These are phyloP conservation scores for Rhodotorula mucilaginosa DNA, from an alignment of 1,284 basidiomycete genomes.

Conservation along the genomic window DNA sequence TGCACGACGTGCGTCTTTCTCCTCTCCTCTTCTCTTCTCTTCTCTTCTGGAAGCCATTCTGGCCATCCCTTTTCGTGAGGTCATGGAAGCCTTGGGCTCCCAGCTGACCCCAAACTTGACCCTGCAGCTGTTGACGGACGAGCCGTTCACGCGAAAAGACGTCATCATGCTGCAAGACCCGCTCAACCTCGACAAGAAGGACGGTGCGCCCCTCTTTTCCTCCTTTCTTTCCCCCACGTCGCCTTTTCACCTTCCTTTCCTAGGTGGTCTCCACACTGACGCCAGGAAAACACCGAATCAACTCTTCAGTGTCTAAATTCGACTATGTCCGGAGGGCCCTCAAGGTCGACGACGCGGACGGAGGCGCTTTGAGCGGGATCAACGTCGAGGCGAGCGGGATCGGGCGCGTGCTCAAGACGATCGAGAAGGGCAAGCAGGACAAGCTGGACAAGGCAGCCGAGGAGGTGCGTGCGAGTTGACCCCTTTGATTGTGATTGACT, in stretches of 20 bases:
- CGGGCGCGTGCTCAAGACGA: conserved; percentile 31
- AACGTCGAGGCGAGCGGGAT: conserved; percentile 33
- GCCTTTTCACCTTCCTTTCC: no score
- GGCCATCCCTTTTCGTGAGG: no score
- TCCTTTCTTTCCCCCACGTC: no score
- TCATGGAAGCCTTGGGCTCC: no score
- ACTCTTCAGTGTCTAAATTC: conserved; percentile 39
- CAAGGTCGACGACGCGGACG: conserved; percentile 29
- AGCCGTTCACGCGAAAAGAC: conserved; percentile 78
- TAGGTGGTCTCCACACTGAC: no score
- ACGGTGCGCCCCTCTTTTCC: conserved; percentile 20
- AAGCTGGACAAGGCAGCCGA: neutral
- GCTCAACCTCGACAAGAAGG: conserved; percentile 45
- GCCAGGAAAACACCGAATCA: neutral
- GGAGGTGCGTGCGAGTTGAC: neutral
- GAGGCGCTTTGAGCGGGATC: conserved; percentile 22
- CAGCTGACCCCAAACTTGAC: no score
- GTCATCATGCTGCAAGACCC: conserved; percentile 67
- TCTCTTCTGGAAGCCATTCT: no score
- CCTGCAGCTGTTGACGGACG: conserved; percentile 66
- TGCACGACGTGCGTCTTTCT: conserved; percentile 59
- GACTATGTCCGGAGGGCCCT: conserved; percentile 48
- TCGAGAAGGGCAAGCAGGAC: conserved; percentile 23
- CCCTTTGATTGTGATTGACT: no score
- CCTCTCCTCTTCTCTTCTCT: no score